Percentiles rank a stretch among this genome's conserved stretches.
phyloP scores from a whole-genome alignment of 2,329 filamentous ascomycete species.

The Aquanectria penicillioides region DNA sequence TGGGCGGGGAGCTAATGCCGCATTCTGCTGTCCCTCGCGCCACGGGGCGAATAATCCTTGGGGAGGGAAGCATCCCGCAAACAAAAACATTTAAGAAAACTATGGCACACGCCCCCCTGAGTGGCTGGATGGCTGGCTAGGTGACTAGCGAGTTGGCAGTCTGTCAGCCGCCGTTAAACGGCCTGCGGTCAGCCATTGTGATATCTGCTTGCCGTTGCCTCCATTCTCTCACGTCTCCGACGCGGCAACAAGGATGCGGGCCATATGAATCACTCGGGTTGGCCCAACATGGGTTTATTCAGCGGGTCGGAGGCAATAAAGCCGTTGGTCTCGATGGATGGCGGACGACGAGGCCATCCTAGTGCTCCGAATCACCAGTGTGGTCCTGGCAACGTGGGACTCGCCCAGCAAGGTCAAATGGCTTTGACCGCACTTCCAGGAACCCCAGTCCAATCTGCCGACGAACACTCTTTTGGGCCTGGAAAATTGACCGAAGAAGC shows the following conservation, averaged over 20 bases:
- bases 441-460: slow-evolving; percentile 10
- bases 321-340: background rate
- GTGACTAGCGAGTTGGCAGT: no score
- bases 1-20: slow-evolving; percentile 16
- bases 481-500: background rate
- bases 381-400: slow-evolving; percentile 11
- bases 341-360: background rate
- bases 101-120: background rate
- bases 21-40: slow-evolving; percentile 22
- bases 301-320: slow-evolving; percentile 7
- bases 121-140: no score
- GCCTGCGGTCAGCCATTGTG: slow-evolving; percentile 6
- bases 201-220: background rate
- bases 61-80: background rate
- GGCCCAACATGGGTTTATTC: slow-evolving; percentile 27
- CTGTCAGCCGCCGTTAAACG: slow-evolving; percentile 4
- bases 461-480: slow-evolving; percentile 7
- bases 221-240: background rate
- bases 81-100: background rate
- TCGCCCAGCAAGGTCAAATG: background rate
- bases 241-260: slow-evolving; percentile 5
- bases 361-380: slow-evolving; percentile 2
- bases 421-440: slow-evolving; percentile 14
- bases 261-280: background rate
- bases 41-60: slow-evolving; percentile 4